These are phyloP conservation scores for Fusarium sacchari DNA, from an alignment of 2,329 filamentous ascomycete species.

Conservation along the genomic window DNA sequence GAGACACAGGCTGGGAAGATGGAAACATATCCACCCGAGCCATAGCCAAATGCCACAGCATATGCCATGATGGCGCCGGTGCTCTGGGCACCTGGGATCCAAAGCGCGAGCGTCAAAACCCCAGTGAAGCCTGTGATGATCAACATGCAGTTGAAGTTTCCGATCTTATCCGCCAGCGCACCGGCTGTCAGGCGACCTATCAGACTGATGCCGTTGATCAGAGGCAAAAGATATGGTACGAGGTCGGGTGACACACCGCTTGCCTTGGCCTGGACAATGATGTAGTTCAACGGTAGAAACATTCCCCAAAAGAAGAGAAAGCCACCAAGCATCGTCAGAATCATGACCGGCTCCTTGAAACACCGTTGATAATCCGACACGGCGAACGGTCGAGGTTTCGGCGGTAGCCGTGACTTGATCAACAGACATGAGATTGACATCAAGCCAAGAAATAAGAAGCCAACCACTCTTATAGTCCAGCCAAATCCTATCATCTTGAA, in stretches of 20 bases:
- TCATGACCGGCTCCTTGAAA: fast-evolving
- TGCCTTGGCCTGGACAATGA: background rate
- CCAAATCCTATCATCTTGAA: background rate
- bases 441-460: background rate
- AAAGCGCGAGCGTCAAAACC: background rate
- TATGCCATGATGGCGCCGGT: background rate
- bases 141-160: background rate
- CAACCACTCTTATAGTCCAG: background rate
- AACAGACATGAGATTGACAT: background rate
- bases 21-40: background rate
- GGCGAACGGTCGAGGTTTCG: fast-evolving
- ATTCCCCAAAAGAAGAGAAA: constrained; percentile 4
- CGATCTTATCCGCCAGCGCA: background rate
- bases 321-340: background rate
- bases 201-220: background rate
- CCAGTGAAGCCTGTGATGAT: background rate
- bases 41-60: background rate
- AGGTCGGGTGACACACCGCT: fast-evolving
- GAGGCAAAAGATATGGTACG: background rate
- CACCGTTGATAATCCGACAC: fast-evolving
- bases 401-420: fast-evolving
- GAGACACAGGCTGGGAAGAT: background rate
- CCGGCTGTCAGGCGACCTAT: background rate
- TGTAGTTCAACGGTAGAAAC: background rate
- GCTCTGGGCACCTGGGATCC: background rate